Percentiles rank a stretch among this genome's conserved stretches.
These are phyloP conservation scores for Kazachstania sp. DNA, from an alignment of 1,139 yeast species.

Conservation along the genomic window DNA sequence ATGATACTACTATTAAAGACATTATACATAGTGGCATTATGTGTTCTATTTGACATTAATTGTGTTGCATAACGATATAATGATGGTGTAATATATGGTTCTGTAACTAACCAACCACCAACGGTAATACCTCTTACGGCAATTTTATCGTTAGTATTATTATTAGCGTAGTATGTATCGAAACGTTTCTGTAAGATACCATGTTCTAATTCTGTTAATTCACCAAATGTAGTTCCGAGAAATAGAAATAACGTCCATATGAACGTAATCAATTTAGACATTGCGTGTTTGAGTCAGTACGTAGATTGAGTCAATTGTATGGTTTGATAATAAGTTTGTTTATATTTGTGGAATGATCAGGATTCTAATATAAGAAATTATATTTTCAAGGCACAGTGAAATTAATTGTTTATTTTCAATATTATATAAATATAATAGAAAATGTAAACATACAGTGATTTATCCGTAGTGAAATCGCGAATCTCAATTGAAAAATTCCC, in stretches of 20 bases:
- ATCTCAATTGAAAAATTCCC: too few relatives aligned
- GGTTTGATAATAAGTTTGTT: too few relatives aligned
- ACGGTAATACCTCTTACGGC: slow-evolving; percentile 41
- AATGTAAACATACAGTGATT: too few relatives aligned
- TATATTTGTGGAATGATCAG: too few relatives aligned
- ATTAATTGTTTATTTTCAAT: too few relatives aligned
- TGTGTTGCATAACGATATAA: slow-evolving; percentile 30
- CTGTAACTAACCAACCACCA: slow-evolving; percentile 62
- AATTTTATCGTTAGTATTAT: background rate
- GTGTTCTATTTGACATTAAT: background rate
- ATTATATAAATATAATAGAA: too few relatives aligned
- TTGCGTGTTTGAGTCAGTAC: too few relatives aligned
- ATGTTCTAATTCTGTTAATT: background rate
- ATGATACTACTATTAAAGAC: slow-evolving; percentile 21
- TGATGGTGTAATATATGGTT: slow-evolving; percentile 59
- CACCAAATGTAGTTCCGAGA: background rate
- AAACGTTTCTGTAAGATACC: slow-evolving; percentile 9
- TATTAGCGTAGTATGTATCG: slow-evolving; percentile 7
- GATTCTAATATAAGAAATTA: too few relatives aligned
- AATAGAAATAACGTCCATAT: background rate
- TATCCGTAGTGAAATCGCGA: too few relatives aligned
- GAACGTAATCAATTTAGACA: background rate
- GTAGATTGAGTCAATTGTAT: too few relatives aligned
- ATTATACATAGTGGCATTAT: slow-evolving; percentile 4
- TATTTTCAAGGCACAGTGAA: too few relatives aligned